Percentiles rank a stretch among this genome's conserved stretches.
Conservation (phyloP, 2,329 filamentous ascomycete genomes). For the Pseudogymnoascus sp. region DNA sequence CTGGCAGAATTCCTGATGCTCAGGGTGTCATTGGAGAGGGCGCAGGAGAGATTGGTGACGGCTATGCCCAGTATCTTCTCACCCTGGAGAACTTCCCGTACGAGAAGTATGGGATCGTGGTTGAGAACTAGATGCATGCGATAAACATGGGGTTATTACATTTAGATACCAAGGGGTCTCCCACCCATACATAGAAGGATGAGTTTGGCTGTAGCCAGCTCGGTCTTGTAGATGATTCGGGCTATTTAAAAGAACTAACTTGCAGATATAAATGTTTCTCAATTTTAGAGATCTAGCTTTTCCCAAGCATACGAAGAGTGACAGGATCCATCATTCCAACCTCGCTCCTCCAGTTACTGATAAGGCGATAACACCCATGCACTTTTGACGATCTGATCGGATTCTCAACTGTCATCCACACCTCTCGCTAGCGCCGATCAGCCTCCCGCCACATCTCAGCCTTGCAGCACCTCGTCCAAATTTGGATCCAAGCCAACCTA, state of each 20-base stretch:
- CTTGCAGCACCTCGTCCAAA: conserved; percentile 4
- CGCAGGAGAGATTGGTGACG: conserved; percentile 49
- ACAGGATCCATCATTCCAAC: background rate
- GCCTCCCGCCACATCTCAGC: conserved; percentile 9
- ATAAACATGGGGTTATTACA: background rate
- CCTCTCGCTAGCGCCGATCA: background rate
- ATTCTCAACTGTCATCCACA: background rate
- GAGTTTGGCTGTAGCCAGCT: background rate
- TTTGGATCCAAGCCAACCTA: background rate
- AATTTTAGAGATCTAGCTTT: background rate
- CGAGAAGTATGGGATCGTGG: conserved; percentile 50
- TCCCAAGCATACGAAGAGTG: background rate
- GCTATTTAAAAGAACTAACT: conserved; percentile 1
- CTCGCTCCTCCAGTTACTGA: background rate
- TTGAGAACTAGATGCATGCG: conserved; percentile 11
- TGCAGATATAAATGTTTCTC: background rate
- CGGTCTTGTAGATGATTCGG: conserved; percentile 1
- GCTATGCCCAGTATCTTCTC: conserved; percentile 52
- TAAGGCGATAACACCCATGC: conserved; percentile 7
- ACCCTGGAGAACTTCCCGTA: conserved; percentile 52
- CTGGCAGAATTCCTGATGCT: conserved; percentile 62
- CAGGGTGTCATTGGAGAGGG: conserved; percentile 9
- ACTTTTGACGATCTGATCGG: background rate
- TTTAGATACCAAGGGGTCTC: background rate
- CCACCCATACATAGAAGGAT: background rate